Conservation (phyloP, 371 early-diverging fungal species). For the Mucor mucedo region DNA sequence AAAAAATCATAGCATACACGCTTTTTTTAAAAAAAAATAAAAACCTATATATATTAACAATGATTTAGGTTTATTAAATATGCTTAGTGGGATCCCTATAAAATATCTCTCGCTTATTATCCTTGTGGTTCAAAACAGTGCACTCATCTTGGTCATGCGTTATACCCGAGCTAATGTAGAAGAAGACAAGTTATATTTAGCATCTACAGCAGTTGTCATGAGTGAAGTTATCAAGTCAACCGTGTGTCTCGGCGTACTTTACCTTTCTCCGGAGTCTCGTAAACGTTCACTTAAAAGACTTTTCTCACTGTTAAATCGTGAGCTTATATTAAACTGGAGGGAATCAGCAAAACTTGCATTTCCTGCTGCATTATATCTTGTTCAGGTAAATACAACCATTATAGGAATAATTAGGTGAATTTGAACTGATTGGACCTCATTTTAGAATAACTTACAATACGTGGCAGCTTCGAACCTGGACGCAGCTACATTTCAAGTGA, state of each 20-base stretch:
- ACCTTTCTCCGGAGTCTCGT: slow-evolving; percentile 29
- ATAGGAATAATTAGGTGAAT: not conserved
- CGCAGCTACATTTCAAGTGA: slow-evolving; percentile 95
- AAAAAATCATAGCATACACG: not conserved
- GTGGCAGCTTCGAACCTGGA: slow-evolving; percentile 88
- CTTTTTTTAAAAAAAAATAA: not conserved
- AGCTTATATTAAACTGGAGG: slow-evolving; percentile 46
- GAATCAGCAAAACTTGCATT: slow-evolving; percentile 68
- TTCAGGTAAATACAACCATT: slow-evolving; percentile 61
- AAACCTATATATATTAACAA: not conserved
- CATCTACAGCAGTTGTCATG: slow-evolving; percentile 89
- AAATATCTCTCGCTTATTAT: slow-evolving; percentile 86
- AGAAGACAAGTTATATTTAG: slow-evolving; percentile 64
- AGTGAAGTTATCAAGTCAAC: slow-evolving; percentile 83
- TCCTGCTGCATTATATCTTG: slow-evolving; percentile 90
- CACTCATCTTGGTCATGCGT: slow-evolving; percentile 83
- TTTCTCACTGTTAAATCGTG: slow-evolving; percentile 35
- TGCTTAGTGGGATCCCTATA: slow-evolving; percentile 57
- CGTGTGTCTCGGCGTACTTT: slow-evolving; percentile 67
- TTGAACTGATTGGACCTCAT: not conserved
- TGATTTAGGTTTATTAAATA: slow-evolving; percentile 3
- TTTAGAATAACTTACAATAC: slow-evolving; percentile 91
- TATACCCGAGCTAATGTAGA: slow-evolving; percentile 68
- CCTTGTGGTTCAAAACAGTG: slow-evolving; percentile 89
- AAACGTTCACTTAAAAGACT: slow-evolving; percentile 34